A percentile compares a stretch with the other conserved stretches of the same genome.
phyloP scores from a whole-genome alignment of 1,139 yeast genomes.

The Scheffersomyces cryptocercus region DNA sequence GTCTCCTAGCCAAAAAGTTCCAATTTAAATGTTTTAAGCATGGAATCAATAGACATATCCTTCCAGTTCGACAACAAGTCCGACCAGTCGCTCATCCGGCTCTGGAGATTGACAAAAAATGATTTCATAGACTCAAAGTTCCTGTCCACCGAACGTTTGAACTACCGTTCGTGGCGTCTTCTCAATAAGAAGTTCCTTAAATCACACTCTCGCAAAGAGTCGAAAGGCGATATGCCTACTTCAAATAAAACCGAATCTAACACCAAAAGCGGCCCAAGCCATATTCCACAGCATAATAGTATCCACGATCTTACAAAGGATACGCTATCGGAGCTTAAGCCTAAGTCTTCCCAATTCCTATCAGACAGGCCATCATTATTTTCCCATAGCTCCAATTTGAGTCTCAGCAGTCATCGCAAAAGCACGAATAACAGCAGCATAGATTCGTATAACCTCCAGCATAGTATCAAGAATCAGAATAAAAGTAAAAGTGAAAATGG shows the following conservation, averaged over 20 bases:
- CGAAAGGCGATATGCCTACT: constrained; percentile 2
- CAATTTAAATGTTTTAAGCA: constrained; percentile 3
- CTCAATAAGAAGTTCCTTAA: constrained; percentile 10
- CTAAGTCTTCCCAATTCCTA: constrained; percentile 13
- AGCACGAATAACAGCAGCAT: constrained; percentile 14
- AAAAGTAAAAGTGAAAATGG: too few relatives aligned
- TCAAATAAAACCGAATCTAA: constrained; percentile 1
- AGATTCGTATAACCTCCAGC: constrained; percentile 10
- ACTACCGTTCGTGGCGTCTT: constrained; percentile 18
- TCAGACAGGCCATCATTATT: constrained; percentile 16
- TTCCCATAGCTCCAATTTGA: constrained; percentile 16
- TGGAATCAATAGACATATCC: constrained; percentile 16
- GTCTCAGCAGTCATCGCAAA: constrained; percentile 12
- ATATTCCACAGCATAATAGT: not conserved
- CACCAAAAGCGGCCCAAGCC: constrained; percentile 1
- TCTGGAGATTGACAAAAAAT: constrained; percentile 16
- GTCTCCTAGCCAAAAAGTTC: not conserved
- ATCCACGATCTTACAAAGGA: constrained; percentile 13
- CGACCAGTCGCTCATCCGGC: constrained; percentile 14
- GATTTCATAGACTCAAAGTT: constrained; percentile 10
- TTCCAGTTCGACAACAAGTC: constrained; percentile 13
- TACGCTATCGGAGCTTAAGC: constrained; percentile 13
- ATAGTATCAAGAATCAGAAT: constrained; percentile 10
- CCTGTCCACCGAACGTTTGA: constrained; percentile 12
- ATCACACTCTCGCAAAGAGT: too few relatives aligned